Percentiles rank a stretch among this genome's conserved stretches.
These are phyloP conservation scores for Pythium chondricola DNA, from an alignment of 352 stramenopile genomes.

Conservation along the genomic window DNA sequence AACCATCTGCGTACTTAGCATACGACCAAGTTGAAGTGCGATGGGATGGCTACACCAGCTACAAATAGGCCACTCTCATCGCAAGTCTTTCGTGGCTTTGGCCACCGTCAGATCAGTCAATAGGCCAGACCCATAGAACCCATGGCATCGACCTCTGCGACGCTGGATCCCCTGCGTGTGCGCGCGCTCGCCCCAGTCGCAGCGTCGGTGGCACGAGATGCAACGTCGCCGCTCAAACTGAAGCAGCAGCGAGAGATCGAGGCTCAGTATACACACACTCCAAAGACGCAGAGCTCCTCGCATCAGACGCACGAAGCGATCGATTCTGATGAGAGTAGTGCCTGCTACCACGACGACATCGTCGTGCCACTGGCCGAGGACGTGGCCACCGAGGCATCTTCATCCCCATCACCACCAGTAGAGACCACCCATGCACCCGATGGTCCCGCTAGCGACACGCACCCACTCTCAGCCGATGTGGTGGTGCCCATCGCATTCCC, in stretches of 20 bases:
- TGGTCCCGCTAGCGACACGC: constrained; percentile 8
- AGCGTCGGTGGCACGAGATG: background rate
- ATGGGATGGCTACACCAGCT: too few species aligned
- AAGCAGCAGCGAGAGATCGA: constrained; percentile 1
- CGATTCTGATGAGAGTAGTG: background rate
- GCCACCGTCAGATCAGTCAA: too few species aligned
- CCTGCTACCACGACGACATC: background rate
- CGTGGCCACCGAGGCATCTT: background rate
- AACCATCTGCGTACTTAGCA: background rate
- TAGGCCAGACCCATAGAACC: too few species aligned
- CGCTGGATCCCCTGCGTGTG: constrained; percentile 13
- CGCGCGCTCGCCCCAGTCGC: constrained; percentile 8
- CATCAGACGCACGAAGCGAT: background rate
- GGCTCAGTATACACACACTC: too few species aligned
- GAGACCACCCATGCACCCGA: constrained; percentile 1
- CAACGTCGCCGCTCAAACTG: background rate
- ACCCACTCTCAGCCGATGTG: constrained; percentile 1
- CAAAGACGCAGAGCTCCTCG: too few species aligned
- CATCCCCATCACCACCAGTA: background rate
- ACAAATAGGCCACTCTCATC: too few species aligned
- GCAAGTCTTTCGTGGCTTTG: too few species aligned
- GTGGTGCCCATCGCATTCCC: constrained; percentile 37
- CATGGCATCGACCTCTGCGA: too few species aligned
- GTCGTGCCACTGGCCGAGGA: background rate
- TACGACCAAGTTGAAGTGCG: too few species aligned